Evolutionary conservation across 352 stramenopile genomes (phyloP), one percentile per base, ranked within the genome.

Genomic region (Blastocystis sp.): DNA sequence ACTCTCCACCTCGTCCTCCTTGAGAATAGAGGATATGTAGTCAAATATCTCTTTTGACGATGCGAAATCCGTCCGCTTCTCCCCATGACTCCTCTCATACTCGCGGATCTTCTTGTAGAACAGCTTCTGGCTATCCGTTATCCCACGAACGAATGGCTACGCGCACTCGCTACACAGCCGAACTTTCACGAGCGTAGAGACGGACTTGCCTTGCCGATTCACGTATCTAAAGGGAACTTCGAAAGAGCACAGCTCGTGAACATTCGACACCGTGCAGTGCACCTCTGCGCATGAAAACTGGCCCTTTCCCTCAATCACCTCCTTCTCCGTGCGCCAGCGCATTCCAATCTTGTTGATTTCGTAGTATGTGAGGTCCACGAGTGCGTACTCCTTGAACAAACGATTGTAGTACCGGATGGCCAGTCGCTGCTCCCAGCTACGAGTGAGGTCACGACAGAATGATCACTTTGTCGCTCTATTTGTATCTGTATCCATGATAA

Each of bases 281-380:
- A 95, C 94, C 88, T 95, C 95, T 50, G 93, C 94, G 80, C 94
- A 96, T 4, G 91, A 90, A 90, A 96, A 96, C 91, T 96, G 94
- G 9, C 94, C 94, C 90, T 95, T 96, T 55, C 94, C 94, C 0
- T 91, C 81, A n/a, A 95, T 85, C 1, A 96, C 93, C 80, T 96
- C 94, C 70, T 78, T 91, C 91, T 95, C 93, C 0, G 93, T 95
- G 41, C 94, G 92, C 94, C 94, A 96, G 0, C 94, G 93, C 10
- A 96, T 91, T 0, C 93, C 94, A 55, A 96, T 92, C 90, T 93
- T 93, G 39, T 93, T 92, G 21, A 95, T 93, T 62, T 92, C 78
- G 69, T 93, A 89, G 16, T 91, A 91, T 1, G 92, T 94, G 4
- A 96, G 88, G 85, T 96, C 93, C 0, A 93, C 94, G 45, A 96